Percentiles rank a stretch among this genome's conserved stretches.
phyloP scores from a whole-genome alignment of 1,284 basidiomycete genomes.

The Grifola frondosa region DNA sequence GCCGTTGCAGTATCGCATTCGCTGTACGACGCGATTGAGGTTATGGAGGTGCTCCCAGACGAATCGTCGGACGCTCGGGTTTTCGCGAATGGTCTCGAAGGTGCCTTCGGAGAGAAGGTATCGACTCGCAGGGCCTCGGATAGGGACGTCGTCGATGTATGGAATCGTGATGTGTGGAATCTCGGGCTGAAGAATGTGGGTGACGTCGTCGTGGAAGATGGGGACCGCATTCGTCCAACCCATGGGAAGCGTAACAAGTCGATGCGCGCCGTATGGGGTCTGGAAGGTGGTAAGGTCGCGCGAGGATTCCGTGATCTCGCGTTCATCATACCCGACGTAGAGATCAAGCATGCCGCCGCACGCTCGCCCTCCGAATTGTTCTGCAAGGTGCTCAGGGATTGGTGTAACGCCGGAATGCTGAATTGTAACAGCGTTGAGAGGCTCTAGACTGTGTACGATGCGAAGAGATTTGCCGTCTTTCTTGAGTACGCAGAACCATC shows the following conservation, averaged over 20 bases:
- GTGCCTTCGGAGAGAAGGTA: slow-evolving; percentile 21
- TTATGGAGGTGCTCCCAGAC: slow-evolving; percentile 32
- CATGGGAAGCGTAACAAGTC: slow-evolving; percentile 34
- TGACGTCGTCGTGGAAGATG: slow-evolving; percentile 37
- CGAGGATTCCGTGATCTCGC: slow-evolving; percentile 22
- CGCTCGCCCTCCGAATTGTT: slow-evolving; percentile 17
- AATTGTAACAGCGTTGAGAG: slow-evolving; percentile 33
- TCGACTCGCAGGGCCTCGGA: slow-evolving; percentile 22
- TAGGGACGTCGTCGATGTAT: slow-evolving; percentile 33
- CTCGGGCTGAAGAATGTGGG: slow-evolving; percentile 34
- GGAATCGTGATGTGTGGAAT: slow-evolving; percentile 34
- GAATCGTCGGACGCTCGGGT: slow-evolving; percentile 33
- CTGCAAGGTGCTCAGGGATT: slow-evolving; percentile 29
- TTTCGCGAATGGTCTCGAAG: slow-evolving; percentile 29
- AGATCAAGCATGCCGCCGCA: slow-evolving; percentile 26
- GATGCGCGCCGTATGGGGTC: slow-evolving; percentile 21
- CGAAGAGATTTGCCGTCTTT: slow-evolving; percentile 37
- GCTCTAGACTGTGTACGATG: slow-evolving; percentile 33
- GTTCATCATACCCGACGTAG: slow-evolving; percentile 24
- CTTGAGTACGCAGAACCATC: slow-evolving; percentile 42
- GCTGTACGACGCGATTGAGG: slow-evolving; percentile 32
- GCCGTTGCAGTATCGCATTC: slow-evolving; percentile 25
- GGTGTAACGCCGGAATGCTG: slow-evolving; percentile 26
- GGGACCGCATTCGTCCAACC: slow-evolving; percentile 41
- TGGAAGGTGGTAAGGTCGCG: slow-evolving; percentile 28